Evolutionary conservation across 176 grass and related monocot species (phyloP), one percentile per base, ranked within the genome.

Genomic region (Paspalum notatum): DNA sequence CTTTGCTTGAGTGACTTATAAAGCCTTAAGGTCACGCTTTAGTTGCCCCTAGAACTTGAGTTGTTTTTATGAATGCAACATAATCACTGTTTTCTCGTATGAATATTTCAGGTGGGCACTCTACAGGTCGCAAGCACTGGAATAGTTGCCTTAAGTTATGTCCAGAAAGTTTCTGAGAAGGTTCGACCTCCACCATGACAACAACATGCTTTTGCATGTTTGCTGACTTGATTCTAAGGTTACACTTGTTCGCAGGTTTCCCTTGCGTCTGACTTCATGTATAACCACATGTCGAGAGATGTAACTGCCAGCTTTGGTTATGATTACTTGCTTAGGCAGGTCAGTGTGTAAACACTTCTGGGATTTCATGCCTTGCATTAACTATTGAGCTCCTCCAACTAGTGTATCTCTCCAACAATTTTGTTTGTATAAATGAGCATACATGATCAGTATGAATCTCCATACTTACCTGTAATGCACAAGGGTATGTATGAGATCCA

Each of bases 101-200:
- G 54, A 78, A 74, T 27, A 75, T 86, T 85, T 71, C 84, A 95
- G 96, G 89, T 99, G 72, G 93, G 90, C n/a, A 99, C 96, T 60
- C 92, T 85, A 26, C 96, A 99, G 80, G 62, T 95, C 18, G 96
- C 96, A 56, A 99, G 92, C 85, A 99, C 96, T 60, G 93, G 96
- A 82, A 91, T 99, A 63, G 84, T 99, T 85, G 90, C 92, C 45
- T 90, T 99, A 16, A 99, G 96, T 81, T 99, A 99, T 74, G 96
- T 99, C 55, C 96, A 95, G 84, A 99, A 99, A 88, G 64, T 99
- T 75, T 95, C 92, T 11, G 96, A 99, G 83, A 99, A 99, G 92
- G 96, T 99, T 77, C 50, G 56, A 27, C 60, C 80, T 80, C 60
- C 72, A 71, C 51, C 20, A 52, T 71, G 61, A 74, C 8, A 82